Conservation (phyloP, 257 asterid genomes). For the Cruciata laevipes region DNA sequence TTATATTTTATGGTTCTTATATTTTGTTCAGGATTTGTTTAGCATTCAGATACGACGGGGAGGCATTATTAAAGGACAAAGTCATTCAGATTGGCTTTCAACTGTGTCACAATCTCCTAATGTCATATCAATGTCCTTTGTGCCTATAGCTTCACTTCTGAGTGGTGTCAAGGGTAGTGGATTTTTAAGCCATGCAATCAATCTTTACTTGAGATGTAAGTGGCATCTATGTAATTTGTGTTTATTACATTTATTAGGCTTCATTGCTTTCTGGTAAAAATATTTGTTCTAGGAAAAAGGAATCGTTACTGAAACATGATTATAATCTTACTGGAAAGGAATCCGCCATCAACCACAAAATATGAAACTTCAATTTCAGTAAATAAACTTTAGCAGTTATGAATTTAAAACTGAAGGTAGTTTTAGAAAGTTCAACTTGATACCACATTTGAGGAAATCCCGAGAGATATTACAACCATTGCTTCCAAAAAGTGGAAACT, state of each 20-base stretch:
- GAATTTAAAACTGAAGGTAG: too few species aligned
- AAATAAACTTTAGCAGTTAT: too few species aligned
- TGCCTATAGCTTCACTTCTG: slow-evolving; percentile 80
- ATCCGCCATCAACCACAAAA: too few species aligned
- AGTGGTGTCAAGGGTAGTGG: slow-evolving; percentile 87
- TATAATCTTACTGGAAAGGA: too few species aligned
- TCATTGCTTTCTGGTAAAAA: not conserved
- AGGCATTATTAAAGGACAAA: slow-evolving; percentile 69
- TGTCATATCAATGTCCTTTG: slow-evolving; percentile 85
- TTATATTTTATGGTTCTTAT: slow-evolving; percentile 5
- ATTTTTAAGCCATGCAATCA: slow-evolving; percentile 81
- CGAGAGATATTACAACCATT: not conserved
- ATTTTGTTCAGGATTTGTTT: slow-evolving; percentile 55
- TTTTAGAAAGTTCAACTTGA: not conserved
- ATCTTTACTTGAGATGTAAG: slow-evolving; percentile 89
- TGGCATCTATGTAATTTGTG: slow-evolving; percentile 1
- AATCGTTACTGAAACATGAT: not conserved
- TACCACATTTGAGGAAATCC: not conserved
- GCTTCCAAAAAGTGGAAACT: not conserved
- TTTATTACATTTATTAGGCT: not conserved
- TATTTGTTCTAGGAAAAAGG: slow-evolving; percentile 3
- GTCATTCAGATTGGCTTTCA: slow-evolving; percentile 87
- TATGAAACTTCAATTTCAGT: too few species aligned
- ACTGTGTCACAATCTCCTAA: slow-evolving; percentile 77
- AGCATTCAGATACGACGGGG: slow-evolving; percentile 74